phyloP scores from a whole-genome alignment of 805 yeast species.

The Kodamaea sagamina region DNA sequence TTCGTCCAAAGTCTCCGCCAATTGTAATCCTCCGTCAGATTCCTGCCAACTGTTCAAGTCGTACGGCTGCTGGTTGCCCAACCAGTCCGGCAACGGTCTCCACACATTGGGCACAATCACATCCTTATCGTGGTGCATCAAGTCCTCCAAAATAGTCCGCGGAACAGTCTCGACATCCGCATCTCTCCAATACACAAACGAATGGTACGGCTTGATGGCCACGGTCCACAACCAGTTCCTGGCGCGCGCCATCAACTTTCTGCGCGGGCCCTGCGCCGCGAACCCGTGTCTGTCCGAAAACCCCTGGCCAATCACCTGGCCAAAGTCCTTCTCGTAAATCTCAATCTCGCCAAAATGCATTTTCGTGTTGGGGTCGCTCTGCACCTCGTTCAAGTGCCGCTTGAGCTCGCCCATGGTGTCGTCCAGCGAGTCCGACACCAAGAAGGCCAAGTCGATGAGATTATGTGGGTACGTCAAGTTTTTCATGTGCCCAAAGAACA shows the following conservation, averaged over 20 bases:
- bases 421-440: slow-evolving; percentile 89
- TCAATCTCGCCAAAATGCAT: slow-evolving; percentile 81
- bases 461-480: slow-evolving; percentile 86
- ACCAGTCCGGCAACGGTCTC: slow-evolving; percentile 87
- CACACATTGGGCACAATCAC: slow-evolving; percentile 94
- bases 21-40: slow-evolving; percentile 74
- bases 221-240: slow-evolving; percentile 90
- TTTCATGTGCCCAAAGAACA: slow-evolving; percentile 81
- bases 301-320: slow-evolving; percentile 90
- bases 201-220: slow-evolving; percentile 87
- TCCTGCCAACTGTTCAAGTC: slow-evolving; percentile 87
- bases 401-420: slow-evolving; percentile 74
- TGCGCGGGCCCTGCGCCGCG: slow-evolving; percentile 92
- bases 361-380: slow-evolving; percentile 59
- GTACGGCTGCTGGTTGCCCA: slow-evolving; percentile 82
- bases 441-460: slow-evolving; percentile 76
- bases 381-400: slow-evolving; percentile 59
- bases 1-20: slow-evolving; percentile 78
- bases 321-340: slow-evolving; percentile 89
- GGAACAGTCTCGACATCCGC: slow-evolving; percentile 95
- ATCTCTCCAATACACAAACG: slow-evolving; percentile 97
- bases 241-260: slow-evolving; percentile 94
- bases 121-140: slow-evolving; percentile 89
- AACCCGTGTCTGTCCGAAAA: slow-evolving; percentile 94
- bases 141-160: slow-evolving; percentile 79